Evolutionary conservation across 2,329 filamentous ascomycete species (phyloP), one percentile per base, ranked within the genome.

Genomic region (Colletotrichum orbiculare): DNA sequence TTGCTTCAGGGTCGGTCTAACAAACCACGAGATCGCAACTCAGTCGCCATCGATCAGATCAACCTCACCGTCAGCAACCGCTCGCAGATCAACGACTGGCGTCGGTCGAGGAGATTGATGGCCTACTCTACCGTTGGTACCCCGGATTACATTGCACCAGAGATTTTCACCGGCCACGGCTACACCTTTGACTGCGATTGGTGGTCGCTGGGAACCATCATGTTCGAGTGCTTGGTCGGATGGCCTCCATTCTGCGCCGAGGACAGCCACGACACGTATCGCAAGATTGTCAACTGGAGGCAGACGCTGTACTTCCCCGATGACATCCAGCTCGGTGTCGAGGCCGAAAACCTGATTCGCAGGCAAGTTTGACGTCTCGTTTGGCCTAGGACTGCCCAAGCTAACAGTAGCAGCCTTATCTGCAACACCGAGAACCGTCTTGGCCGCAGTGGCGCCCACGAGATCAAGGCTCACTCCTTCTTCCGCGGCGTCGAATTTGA

Each of bases 181-280:
- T 99, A 99, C 82, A 93, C 93, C 64, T 97, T 95, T 74, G 91
- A 96, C 76, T 99, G 96, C 77, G 96, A 99, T 83, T 99, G 96
- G 96, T 99, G 96, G 96, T 97, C 93, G 25, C 87, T 99, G 54
- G 96, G 96, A 57, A 97, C 96, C 48, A 99, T 99, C 81, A 98
- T 99, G 96, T 99, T 98, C 73, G 96, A 99, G 80, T 99, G 96
- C 78, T 85, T 99, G 71, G 94, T 99, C 67, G 96, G 96, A 73
- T 99, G 96, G 96, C 96, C 96, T 60, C 96, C 96, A 37, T 99
- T 99, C 87, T 99, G 96, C 77, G 95, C 96, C 17, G 96, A 99
- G 77, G 95, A 98, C 76, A 92, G 94, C 66, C 95, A 97, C 75
- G 96, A 98, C 78, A 98, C 96, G 1, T 99, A 99, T 81, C 91